Percentiles rank a stretch among this genome's conserved stretches.
These are phyloP conservation scores for Carpinus viminea DNA, from an alignment of 306 rosid species.

Conservation along the genomic window DNA sequence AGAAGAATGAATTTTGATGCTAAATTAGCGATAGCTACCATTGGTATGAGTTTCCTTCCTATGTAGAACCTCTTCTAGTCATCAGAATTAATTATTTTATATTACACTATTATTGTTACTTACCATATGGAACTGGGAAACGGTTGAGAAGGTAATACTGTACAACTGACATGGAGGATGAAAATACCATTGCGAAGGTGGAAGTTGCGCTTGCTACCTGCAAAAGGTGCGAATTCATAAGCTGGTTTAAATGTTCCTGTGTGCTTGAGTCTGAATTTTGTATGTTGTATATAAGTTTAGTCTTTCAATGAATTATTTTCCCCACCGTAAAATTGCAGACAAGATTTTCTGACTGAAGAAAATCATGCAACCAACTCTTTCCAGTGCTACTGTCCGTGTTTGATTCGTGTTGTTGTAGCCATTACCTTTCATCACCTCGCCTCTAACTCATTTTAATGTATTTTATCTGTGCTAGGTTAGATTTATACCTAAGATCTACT, in stretches of 20 bases:
- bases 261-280: not conserved
- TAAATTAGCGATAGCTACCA: not conserved
- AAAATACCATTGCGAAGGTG: slow-evolving; percentile 71
- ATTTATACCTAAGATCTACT: not conserved
- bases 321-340: not conserved
- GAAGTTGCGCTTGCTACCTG: slow-evolving; percentile 88
- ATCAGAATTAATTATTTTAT: not conserved
- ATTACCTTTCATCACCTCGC: not conserved
- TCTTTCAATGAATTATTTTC: not conserved
- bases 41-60: not conserved
- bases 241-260: not conserved
- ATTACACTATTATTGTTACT: slow-evolving; percentile 9
- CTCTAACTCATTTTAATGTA: not conserved
- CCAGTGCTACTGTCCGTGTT: not conserved
- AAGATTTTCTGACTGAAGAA: not conserved
- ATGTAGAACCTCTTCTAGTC: not conserved
- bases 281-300: not conserved
- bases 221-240: slow-evolving; percentile 4
- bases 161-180: slow-evolving; percentile 81
- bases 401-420: not conserved
- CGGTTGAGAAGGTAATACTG: slow-evolving; percentile 70
- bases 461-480: not conserved
- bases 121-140: slow-evolving; percentile 77
- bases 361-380: not conserved
- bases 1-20: not conserved